Percentiles rank a stretch among this genome's conserved stretches.
phyloP scores from a whole-genome alignment of 805 yeast genomes.

The Wickerhamiella qilinensis region DNA sequence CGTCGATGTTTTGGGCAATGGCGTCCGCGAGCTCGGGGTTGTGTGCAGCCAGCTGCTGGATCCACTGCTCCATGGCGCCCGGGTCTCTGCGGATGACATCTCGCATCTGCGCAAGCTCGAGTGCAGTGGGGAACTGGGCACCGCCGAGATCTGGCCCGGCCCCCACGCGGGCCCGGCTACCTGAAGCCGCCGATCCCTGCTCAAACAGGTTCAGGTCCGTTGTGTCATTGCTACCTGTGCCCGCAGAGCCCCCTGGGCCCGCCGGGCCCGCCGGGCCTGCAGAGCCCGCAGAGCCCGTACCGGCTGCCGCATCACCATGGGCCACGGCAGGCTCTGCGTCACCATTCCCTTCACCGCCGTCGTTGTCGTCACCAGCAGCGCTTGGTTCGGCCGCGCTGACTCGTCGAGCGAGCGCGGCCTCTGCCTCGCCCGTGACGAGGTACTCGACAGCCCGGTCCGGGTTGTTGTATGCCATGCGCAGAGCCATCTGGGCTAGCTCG shows the following conservation, averaged over 20 bases:
- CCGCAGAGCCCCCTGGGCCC: no score
- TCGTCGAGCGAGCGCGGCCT: conserved; percentile 13
- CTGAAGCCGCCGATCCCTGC: conserved; percentile 6
- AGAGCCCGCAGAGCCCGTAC: no score
- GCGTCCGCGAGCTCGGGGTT: conserved; percentile 75
- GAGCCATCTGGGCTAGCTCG: conserved; percentile 72
- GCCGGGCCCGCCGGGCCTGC: no score
- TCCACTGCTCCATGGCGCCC: conserved; percentile 65
- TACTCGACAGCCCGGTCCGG: conserved; percentile 98
- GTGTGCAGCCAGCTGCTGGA: conserved; percentile 64
- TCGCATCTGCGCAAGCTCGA: conserved; percentile 45
- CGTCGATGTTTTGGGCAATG: conserved; percentile 23
- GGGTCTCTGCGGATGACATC: conserved; percentile 74
- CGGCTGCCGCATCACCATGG: no score
- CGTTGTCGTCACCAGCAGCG: conserved; percentile 11
- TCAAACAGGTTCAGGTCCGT: conserved; percentile 26
- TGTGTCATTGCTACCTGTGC: no score
- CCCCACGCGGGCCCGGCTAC: background rate
- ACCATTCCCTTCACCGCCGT: conserved; percentile 13
- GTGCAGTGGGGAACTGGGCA: conserved; percentile 21
- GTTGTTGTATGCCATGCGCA: conserved; percentile 90
- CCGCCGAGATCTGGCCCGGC: conserved; percentile 11
- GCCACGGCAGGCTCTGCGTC: conserved; percentile 10
- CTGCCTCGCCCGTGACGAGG: conserved; percentile 51
- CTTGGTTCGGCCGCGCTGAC: conserved; percentile 13